Evolutionary conservation across 176 grass and related monocot species (phyloP).

Genomic region (Oryza coarctata): DNA sequence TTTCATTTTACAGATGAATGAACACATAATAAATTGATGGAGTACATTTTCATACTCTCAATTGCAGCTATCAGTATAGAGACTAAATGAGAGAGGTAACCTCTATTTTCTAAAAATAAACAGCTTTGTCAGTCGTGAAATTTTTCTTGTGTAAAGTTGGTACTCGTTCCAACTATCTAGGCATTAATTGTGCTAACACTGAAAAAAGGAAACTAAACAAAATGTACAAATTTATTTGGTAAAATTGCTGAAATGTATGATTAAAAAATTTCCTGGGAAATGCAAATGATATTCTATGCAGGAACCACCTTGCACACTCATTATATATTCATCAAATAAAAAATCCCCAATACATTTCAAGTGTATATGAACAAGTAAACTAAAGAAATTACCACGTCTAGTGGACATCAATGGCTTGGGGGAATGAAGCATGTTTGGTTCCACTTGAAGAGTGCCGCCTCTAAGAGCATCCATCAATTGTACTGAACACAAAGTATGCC

Average conservation of each 20-base stretch:
- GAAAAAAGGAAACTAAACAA: neutral
- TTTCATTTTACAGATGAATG: neutral
- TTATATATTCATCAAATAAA: constrained; percentile 8
- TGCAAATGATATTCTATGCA: neutral
- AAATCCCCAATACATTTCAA: neutral
- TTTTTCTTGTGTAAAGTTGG: neutral
- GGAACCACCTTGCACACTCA: neutral
- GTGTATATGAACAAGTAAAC: neutral
- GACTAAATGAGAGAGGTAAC: constrained; percentile 10
- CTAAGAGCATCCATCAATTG: constrained; percentile 41
- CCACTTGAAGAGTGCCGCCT: constrained; percentile 44
- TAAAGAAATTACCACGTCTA: constrained; percentile 42
- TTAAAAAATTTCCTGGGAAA: neutral
- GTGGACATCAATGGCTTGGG: constrained; percentile 28
- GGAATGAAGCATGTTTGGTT: constrained; percentile 26
- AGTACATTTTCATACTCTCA: neutral
- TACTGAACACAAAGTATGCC: constrained; percentile 37
- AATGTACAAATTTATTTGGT: neutral
- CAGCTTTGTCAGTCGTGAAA: neutral
- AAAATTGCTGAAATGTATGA: neutral
- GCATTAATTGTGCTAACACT: neutral
- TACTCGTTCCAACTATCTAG: neutral
- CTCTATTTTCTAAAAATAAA: neutral
- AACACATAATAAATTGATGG: neutral
- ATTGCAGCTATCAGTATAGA: neutral